Conservation (phyloP, 176 grass and related monocot genomes). For the Juncus effusus region DNA sequence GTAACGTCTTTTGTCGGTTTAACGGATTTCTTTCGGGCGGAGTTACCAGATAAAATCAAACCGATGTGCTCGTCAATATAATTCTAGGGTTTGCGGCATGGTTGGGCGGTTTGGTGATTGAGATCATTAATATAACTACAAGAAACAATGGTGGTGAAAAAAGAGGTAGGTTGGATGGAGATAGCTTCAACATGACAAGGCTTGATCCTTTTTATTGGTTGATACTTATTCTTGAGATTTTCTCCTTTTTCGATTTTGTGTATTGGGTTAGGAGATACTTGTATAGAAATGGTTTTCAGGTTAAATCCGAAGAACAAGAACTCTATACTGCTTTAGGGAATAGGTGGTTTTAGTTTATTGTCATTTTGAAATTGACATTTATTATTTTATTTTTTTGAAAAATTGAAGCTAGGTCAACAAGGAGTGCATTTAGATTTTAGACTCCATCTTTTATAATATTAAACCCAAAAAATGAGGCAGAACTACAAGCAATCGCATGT, state of each 20-base stretch:
- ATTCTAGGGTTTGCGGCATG: conserved; percentile 35
- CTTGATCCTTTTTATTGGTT: conserved; percentile 7
- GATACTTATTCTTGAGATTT: not conserved
- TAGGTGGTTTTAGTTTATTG: not conserved
- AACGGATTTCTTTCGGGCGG: conserved; percentile 52
- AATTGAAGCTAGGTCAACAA: not conserved
- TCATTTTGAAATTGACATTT: too few relatives aligned
- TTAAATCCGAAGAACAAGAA: not conserved
- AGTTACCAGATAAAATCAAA: conserved; percentile 55
- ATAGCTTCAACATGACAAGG: not conserved
- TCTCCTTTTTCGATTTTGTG: not conserved
- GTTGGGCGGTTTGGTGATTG: conserved; percentile 33
- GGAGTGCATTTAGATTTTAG: not conserved
- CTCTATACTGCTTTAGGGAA: not conserved
- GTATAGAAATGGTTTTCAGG: not conserved
- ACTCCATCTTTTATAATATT: not conserved
- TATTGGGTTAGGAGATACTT: conserved; percentile 2
- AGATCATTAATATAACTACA: conserved; percentile 37
- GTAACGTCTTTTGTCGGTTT: conserved; percentile 50
- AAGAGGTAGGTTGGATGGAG: conserved; percentile 10
- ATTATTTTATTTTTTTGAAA: not conserved
- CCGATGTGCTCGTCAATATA: conserved; percentile 38
- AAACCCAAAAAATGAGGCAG: too few relatives aligned
- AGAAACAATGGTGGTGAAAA: conserved; percentile 17
- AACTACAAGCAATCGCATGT: too few relatives aligned